These are phyloP conservation scores for Tetrahymena malaccensis DNA, from an alignment of 73 alveolate genomes.

Conservation along the genomic window DNA sequence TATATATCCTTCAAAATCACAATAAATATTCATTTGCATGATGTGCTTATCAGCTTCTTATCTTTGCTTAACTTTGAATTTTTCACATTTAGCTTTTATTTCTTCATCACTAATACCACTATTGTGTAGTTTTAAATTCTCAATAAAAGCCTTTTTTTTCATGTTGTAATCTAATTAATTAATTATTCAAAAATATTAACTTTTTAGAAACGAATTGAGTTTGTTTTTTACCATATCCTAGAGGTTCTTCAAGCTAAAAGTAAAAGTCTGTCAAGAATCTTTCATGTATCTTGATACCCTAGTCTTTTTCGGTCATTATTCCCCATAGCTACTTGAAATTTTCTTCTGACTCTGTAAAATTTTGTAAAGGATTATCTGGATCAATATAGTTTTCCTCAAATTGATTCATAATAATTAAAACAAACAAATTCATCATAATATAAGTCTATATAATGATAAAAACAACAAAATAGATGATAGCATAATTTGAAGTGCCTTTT, in stretches of 20 bases:
- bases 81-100: background rate
- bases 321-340: constrained; percentile 85
- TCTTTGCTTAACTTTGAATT: background rate
- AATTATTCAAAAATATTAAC: background rate
- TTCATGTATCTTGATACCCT: constrained; percentile 51
- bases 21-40: background rate
- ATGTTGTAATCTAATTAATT: background rate
- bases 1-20: background rate
- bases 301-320: constrained; percentile 31
- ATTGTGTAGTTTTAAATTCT: background rate
- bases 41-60: background rate
- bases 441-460: constrained; percentile 6
- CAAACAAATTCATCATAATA: constrained; percentile 51
- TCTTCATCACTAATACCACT: background rate
- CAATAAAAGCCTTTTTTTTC: background rate
- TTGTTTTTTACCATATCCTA: constrained; percentile 47
- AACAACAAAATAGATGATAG: background rate
- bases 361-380: constrained; percentile 78
- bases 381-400: constrained; percentile 90
- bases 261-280: constrained; percentile 41
- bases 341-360: constrained; percentile 61
- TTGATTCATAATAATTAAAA: constrained; percentile 87
- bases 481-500: background rate
- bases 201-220: background rate
- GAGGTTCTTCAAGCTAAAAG: constrained; percentile 41